Evolutionary conservation across 345 rosid genomes (phyloP), one percentile per base, ranked within the genome.

Genomic region (Adansonia digitata): DNA sequence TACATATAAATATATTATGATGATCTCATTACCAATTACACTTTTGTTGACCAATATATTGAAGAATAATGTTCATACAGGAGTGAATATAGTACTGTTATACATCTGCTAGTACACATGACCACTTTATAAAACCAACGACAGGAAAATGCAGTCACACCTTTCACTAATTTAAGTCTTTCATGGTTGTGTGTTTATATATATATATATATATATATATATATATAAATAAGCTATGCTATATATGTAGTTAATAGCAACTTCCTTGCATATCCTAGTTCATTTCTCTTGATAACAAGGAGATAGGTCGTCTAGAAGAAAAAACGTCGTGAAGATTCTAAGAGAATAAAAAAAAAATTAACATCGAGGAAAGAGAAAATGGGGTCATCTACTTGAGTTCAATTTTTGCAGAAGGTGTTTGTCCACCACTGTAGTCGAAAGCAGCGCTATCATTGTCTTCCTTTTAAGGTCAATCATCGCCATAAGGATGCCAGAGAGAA

Each of bases 381-480:
- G 24, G 42, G 35, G 31, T 53, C n/a, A 52, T 53, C 84, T 85
- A 92, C 81, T 89, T 91, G 18, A 93, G 94, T 74, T 91, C 94
- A 53, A 88, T 77, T 73, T 85, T 92, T 35, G 88, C 79, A 59
- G 92, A 75, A 77, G 81, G 77, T 18, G 87, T 73, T 81, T 87
- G 85, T 26, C 96, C 97, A 18, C 94, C 92, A 27, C 94, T 92
- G 72, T 89, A 92, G 77, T 89, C 91, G 81, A 87, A 89, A 24
- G 86, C 87, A 45, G 76, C 69, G 7, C 40, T 71, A n/a, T 79
- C 79, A 22, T 73, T 80, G 9, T 48, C 75, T n/a, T 79, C 86
- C 48, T 79, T 76, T 71, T 75, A 88, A 29, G 87, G 90, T 52
- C 76, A 65, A 51, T 17, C 74, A 26, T 84, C 87, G 2, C 76